Percentiles rank a stretch among this genome's conserved stretches.
Evolutionary conservation across 495 filamentous ascomycete species (phyloP).

Genomic region (Penicillium steckii): DNA sequence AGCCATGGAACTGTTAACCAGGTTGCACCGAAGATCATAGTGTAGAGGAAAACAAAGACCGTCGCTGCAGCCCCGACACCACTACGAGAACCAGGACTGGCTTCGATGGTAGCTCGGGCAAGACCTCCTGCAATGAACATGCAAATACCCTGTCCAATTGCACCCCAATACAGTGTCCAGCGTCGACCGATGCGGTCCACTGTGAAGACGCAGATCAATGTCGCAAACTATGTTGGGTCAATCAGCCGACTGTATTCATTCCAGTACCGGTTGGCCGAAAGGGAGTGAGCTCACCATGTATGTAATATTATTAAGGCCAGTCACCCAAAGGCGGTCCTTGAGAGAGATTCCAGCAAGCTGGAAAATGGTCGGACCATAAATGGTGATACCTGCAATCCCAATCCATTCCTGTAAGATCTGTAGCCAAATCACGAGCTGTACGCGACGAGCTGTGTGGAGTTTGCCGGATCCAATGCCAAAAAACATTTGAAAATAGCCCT

Average conservation of each 20-base stretch:
- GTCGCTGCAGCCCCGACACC: slow-evolving; percentile 47
- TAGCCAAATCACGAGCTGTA: slow-evolving; percentile 32
- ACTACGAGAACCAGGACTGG: slow-evolving; percentile 25
- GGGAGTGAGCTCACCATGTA: too few species aligned
- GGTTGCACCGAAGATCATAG: slow-evolving; percentile 41
- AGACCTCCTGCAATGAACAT: slow-evolving; percentile 45
- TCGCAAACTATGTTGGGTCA: too few species aligned
- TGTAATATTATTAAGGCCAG: slow-evolving; percentile 53
- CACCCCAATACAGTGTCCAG: slow-evolving; percentile 59
- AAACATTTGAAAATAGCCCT: slow-evolving; percentile 29
- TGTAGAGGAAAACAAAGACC: slow-evolving; percentile 55
- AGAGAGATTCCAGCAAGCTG: slow-evolving; percentile 19
- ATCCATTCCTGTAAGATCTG: slow-evolving; percentile 30
- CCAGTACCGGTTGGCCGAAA: too few species aligned
- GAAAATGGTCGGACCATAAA: slow-evolving; percentile 21
- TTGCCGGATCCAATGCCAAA: slow-evolving; percentile 25
- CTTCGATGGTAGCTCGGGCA: slow-evolving; percentile 31
- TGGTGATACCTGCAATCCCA: slow-evolving; percentile 29
- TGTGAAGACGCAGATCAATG: slow-evolving; percentile 55
- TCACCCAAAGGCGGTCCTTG: slow-evolving; percentile 38
- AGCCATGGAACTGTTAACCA: slow-evolving; percentile 62
- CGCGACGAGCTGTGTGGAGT: slow-evolving; percentile 29
- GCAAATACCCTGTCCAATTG: slow-evolving; percentile 50
- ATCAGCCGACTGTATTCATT: too few species aligned
- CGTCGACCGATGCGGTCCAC: slow-evolving; percentile 58